These are phyloP conservation scores for Asterophora lycoperdoides DNA, from an alignment of 768 basidiomycete genomes.

Conservation along the genomic window DNA sequence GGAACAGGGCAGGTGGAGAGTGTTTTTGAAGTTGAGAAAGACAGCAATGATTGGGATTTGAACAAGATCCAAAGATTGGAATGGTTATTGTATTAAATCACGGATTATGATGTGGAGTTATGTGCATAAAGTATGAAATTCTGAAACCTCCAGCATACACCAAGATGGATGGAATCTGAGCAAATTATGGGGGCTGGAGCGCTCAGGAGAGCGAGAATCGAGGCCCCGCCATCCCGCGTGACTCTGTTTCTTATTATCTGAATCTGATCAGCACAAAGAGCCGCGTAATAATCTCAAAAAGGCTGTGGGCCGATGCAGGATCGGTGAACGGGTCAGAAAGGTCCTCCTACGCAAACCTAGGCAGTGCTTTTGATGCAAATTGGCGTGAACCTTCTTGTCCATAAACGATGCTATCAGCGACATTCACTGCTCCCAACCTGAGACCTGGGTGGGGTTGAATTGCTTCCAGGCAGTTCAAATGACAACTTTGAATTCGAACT, in stretches of 20 bases:
- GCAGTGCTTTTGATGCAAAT: background rate
- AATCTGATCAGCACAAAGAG: too few relatives aligned
- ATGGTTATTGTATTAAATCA: constrained; percentile 36
- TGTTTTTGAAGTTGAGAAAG: constrained; percentile 26
- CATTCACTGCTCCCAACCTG: constrained; percentile 60
- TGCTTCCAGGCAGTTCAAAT: constrained; percentile 29
- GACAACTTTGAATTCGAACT: constrained; percentile 35
- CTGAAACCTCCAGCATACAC: too few relatives aligned
- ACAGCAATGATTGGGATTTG: constrained; percentile 29
- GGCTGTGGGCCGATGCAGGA: constrained; percentile 56
- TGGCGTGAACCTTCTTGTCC: constrained; percentile 22
- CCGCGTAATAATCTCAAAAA: constrained; percentile 67
- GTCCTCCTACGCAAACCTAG: constrained; percentile 27
- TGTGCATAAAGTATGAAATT: too few relatives aligned
- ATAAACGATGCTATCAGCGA: constrained; percentile 57
- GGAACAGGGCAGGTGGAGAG: constrained; percentile 44
- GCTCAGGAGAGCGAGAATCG: constrained; percentile 42
- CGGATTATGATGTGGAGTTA: too few relatives aligned
- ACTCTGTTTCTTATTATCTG: constrained; percentile 57
- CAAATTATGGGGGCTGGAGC: constrained; percentile 7
- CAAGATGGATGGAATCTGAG: too few relatives aligned
- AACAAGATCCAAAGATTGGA: constrained; percentile 9
- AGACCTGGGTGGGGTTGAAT: constrained; percentile 54
- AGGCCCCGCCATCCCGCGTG: constrained; percentile 63
- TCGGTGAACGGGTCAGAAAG: constrained; percentile 74